Base-by-base conservation (phyloP, 2,329 filamentous ascomycete genomes). In the Aureobasidium sp. region DNA sequence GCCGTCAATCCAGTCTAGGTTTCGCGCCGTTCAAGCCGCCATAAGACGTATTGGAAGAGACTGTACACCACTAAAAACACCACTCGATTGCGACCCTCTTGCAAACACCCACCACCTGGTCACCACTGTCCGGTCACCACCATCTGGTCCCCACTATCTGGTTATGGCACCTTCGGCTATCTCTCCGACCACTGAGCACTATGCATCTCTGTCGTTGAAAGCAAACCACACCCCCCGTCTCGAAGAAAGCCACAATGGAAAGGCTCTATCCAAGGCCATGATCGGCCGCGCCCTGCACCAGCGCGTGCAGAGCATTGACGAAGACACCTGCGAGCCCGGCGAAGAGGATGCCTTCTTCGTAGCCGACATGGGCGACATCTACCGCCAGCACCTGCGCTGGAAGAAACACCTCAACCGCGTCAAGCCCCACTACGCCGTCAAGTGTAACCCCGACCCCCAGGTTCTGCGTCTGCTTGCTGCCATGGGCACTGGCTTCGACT, bases 261-360 rank as follows among this genome's bases (percentile, higher is more conserved):
- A 73, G 68, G 74, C 74, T 68, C 73, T 76, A 65, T 75, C 90
- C 70, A 94, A 93, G 79, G 82, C 88, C 71, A 77, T 96, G 78
- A 91, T 97, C 74, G 86, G 90, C 73, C 82, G 90, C 71, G 89
- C 93, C 71, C 81, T 99, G 73, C 89, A 90, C 80, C 84, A 87
- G 70, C 91, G 90, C 67, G 88, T 96, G 66, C 84, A 89, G 71
- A 83, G 79, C 70, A 87, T 99, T 74, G 86, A 99, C 78, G 84
- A 89, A 70, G 89, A 97, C 73, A 81, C 81, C 69, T 99, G 94
- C 78, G 88, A 89, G 66, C 84, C 91, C 54, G 94, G 94, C 67
- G 94, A 95, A 61, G 94, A 99, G 78, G 94, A 97, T 77, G 88
- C 94, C 62, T 99, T 99, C 78, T 99, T 95, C 77, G 92, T 99